Base-by-base conservation (phyloP, 192 early-diverging fungal genomes). In the Paraglomus occultum region DNA sequence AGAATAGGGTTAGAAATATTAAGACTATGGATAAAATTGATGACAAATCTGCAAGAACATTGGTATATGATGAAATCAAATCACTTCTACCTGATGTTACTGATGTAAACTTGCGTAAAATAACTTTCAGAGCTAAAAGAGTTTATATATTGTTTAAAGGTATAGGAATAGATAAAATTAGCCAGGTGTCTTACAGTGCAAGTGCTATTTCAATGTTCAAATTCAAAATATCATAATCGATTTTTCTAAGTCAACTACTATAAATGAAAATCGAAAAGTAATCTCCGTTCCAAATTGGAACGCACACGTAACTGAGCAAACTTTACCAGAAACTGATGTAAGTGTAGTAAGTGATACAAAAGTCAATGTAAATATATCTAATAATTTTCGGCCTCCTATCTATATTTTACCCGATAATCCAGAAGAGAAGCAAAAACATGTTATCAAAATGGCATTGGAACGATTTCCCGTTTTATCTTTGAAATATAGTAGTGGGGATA, bases 71-170 rank as follows among this genome's bases (percentile, higher is more conserved):
- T 38, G 49, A 66, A 39, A 51, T 66, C 2, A 66, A 66, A 51
- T 9, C 14, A 23, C 50, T 66, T 66, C 48, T 66, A 15, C 64
- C 49, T 0, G 64, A 66, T 42, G 52, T 66, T 7, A 66, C 22
- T 66, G 23, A 40, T 39, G 64, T 66, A 51, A 66, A 51, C 50
- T 66, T 66, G 64, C 50, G 50, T 51, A 11, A 66, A 38, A 66
- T 10, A 49, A 50, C 54, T 17, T 57, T 20, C 54, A 57, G 54
- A 57, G 54, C 54, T 14, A 42, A 66, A 66, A 52, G 52, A 51
- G 18, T 39, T 31, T 66, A 66, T 51, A 51, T 18, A 11, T 51
- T 66, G 52, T 22, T 51, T 39, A 38, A 5, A 8, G 23, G 64
- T 39, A 51, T 51, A 66, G 64, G 49, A 51, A 66, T 66, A 40